Evolutionary conservation across 2,329 filamentous ascomycete genomes (phyloP), one percentile per base, ranked within the genome.

Genomic region (Aureobasidium vineae): DNA sequence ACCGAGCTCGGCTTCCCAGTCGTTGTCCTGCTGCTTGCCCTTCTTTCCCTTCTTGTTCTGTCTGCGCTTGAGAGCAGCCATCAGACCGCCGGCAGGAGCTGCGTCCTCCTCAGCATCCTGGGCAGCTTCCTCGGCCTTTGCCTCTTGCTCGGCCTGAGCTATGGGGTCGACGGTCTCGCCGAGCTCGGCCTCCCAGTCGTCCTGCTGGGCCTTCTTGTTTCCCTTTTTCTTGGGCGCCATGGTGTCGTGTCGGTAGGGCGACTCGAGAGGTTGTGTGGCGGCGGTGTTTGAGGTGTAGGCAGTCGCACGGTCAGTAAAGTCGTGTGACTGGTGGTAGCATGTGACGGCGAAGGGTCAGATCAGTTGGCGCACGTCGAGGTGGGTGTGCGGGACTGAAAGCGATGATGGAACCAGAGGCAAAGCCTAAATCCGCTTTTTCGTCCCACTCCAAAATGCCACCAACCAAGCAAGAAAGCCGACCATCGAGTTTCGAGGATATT

Each of bases 181-280:
- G 65, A 97, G 84, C 70, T 97, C 92, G 66, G 90, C 88, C 79
- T 98, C 95, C 94, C 94, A 97, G 83, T 97, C 92, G 75, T 97
- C 91, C 76, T 90, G 86, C 76, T 83, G 86, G 77, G 87, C 88
- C 78, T 88, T 88, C 84, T 94, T 96, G 80, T 88, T 90, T 77
- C 89, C 90, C 86, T 97, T 97, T 85, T 95, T 96, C 83, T 97
- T 97, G 69, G 93, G 93, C 75, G 93, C 82, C 94, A 97, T 98
- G 69, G 79, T 83, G 49, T 53, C 47, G 49, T 38, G 33, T 53
- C 47, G 41, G 23, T 19, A 38, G 26, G 61, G 47, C 15, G 47
- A 45, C 59, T 63, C 57, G 49, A 43, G 26, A 16, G 1, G 19
- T 40, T n/a, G 26, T 53, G 49, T 33, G 61, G 49, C 38, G 49